These are phyloP conservation scores for Trametes hirsuta DNA, from an alignment of 1,284 basidiomycete genomes.

Conservation along the genomic window DNA sequence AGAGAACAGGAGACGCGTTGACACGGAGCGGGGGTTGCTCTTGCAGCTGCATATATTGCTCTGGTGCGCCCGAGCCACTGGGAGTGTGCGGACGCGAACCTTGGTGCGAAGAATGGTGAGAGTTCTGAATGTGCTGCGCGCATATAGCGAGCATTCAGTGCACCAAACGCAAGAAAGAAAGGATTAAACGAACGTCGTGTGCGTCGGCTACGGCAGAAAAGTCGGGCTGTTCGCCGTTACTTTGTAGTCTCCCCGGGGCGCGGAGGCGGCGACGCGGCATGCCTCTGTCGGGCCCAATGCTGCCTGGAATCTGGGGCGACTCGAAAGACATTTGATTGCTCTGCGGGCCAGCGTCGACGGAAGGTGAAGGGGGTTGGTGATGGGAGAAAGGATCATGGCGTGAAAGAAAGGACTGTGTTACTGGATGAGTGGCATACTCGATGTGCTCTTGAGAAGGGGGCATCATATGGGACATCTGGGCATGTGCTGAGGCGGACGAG, in stretches of 20 bases:
- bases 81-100: conserved; percentile 46
- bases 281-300: conserved; percentile 57
- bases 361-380: conserved; percentile 30
- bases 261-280: conserved; percentile 50
- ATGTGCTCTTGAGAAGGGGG: conserved; percentile 35
- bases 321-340: conserved; percentile 36
- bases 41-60: conserved; percentile 14
- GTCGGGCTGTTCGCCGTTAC: conserved; percentile 19
- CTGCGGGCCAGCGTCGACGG: conserved; percentile 35
- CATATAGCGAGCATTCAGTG: conserved; percentile 20
- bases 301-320: conserved; percentile 49
- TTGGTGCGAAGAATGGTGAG: conserved; percentile 36
- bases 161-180: conserved; percentile 8
- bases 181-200: conserved; percentile 39
- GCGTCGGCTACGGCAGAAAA: conserved; percentile 25
- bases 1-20: conserved; percentile 3
- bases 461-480: conserved; percentile 40
- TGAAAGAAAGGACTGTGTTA: conserved; percentile 36
- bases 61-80: conserved; percentile 33
- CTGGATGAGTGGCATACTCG: conserved; percentile 40
- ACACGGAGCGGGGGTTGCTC: conserved; percentile 5
- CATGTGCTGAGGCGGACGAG: conserved; percentile 27
- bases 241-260: conserved; percentile 22
- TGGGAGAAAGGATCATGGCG: conserved; percentile 28
- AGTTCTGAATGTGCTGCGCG: conserved; percentile 25